These are phyloP conservation scores for Lactarius indigo DNA, from an alignment of 768 basidiomycete species.

Conservation along the genomic window DNA sequence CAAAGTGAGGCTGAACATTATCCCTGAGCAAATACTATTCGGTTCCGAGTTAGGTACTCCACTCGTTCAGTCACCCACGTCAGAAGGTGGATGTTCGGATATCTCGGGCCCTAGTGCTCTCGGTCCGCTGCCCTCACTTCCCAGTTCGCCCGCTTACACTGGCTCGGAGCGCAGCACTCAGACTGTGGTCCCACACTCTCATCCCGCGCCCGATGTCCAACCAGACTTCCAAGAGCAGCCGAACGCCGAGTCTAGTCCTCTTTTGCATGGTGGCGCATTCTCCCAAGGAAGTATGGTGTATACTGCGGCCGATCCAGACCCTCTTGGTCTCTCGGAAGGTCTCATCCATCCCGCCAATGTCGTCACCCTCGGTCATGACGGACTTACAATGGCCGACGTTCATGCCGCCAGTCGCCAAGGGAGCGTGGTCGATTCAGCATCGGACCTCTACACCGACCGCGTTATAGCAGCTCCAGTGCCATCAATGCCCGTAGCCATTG, in stretches of 20 bases:
- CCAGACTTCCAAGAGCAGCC: background rate
- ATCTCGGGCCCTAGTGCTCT: constrained; percentile 9
- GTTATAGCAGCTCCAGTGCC: background rate
- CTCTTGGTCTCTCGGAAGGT: background rate
- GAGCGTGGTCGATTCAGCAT: background rate
- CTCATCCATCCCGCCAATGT: background rate
- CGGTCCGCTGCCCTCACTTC: constrained; percentile 5
- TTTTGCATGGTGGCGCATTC: background rate
- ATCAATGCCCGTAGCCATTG: constrained; percentile 5
- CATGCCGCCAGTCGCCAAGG: background rate
- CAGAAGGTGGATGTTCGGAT: background rate
- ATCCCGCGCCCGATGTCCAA: background rate
- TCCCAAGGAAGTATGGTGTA: background rate
- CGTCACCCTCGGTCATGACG: background rate
- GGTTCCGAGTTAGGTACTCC: background rate
- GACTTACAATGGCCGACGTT: background rate
- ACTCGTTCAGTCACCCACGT: constrained; percentile 3
- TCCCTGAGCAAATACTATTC: background rate
- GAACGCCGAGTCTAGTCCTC: background rate
- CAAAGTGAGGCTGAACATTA: background rate
- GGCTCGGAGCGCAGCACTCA: background rate
- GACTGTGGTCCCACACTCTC: constrained; percentile 1
- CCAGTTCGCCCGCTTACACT: background rate
- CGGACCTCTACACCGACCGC: constrained; percentile 13
- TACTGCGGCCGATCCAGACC: background rate